Evolutionary conservation across 2,329 filamentous ascomycete genomes (phyloP).

Genomic region (Penicillium sp.): DNA sequence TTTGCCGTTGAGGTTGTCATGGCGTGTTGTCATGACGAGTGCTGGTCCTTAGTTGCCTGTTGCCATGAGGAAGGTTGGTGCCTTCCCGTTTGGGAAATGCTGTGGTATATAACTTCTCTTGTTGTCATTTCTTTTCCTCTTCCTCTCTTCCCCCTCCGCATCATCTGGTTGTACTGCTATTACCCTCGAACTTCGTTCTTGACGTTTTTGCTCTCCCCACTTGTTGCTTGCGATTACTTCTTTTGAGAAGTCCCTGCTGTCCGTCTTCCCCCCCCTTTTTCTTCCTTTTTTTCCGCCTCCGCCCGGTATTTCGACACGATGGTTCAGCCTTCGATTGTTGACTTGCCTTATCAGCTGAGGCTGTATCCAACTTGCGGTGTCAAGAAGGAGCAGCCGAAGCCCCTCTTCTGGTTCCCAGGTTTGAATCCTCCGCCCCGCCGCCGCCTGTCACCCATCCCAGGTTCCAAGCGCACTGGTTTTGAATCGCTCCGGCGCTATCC

Average conservation of each 20-base stretch:
- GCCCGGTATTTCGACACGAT: not conserved
- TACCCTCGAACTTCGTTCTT: not conserved
- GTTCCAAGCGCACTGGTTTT: not conserved
- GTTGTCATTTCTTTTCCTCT: not conserved
- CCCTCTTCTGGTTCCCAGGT: not conserved
- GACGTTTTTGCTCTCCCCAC: not conserved
- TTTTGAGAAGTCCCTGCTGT: not conserved
- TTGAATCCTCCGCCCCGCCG: not conserved
- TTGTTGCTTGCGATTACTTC: not conserved
- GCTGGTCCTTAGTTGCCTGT: not conserved
- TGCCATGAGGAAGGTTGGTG: not conserved
- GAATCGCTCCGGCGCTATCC: not conserved
- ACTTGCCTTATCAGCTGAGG: not conserved
- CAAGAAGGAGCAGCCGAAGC: not conserved
- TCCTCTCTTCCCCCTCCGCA: not conserved
- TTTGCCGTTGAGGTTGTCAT: not conserved
- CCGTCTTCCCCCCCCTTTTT: not conserved
- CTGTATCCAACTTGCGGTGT: not conserved
- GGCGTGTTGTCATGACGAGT: not conserved
- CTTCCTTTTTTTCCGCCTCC: not conserved
- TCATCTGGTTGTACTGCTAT: not conserved
- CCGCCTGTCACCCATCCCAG: not conserved
- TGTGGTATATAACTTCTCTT: no score
- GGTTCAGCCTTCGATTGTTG: not conserved
- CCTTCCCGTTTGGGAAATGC: no score